Evolutionary conservation across 2,329 filamentous ascomycete genomes (phyloP), one percentile per base, ranked within the genome.

Genomic region (Aspergillus intermedius): DNA sequence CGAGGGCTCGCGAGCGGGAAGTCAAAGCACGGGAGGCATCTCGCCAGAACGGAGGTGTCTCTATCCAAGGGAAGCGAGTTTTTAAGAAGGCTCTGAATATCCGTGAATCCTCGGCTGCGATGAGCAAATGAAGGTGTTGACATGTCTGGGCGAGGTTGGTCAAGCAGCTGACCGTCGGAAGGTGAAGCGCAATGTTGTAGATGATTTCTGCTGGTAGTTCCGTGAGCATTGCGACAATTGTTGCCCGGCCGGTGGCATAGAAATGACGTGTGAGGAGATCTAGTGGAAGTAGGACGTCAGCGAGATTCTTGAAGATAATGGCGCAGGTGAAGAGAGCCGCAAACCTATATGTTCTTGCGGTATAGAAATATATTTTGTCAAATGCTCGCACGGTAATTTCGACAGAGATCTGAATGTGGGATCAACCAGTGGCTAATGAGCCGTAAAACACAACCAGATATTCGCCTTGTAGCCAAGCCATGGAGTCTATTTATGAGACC

Each of bases 1-100:
- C 76, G 69, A 80, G 76, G 15, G 81, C 80, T 25, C 76, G 73
- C 10, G 78, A 79, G 3, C 81, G 67, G 2, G 78, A 79, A 1
- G 77, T 79, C 45, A 82, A 61, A 7, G 77, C 75, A 45, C 76
- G 75, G 2, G 76, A 74, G n/a, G 74, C 72, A 60, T 77, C 74
- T 56, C 66, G 69, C 73, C 72, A 76, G 12, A 71, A 68, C 1
- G 69, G 61, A 3, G 71, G 69, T 12, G 63, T 63, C n/a, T 62
- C 52, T 28, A 73, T 65, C 2, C 69, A 70, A 8, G 77, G 74
- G 49, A 82, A 80, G 13, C 64, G 69, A 35, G 58, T 70, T 49
- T 73, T 66, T 0, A 75, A 63, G 53, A 81, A 80, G 2, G 66
- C 67, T 42, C 64, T 66, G 44, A 71, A 72, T 9, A 73, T 66